phyloP scores from a whole-genome alignment of 495 filamentous ascomycete genomes.

The Parachaetomium inaequale region DNA sequence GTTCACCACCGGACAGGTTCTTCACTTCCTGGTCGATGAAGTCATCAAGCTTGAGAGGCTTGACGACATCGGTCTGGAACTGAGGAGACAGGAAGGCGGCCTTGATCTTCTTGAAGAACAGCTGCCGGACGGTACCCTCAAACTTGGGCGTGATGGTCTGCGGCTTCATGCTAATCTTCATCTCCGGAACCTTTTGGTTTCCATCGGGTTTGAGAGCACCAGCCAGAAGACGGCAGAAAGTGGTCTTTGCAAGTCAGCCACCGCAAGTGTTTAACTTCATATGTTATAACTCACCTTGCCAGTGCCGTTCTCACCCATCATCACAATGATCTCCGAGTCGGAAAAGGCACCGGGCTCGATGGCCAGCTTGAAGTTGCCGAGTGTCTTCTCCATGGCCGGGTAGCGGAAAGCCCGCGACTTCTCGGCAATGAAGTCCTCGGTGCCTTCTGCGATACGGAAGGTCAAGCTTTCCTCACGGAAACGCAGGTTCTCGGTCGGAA shows the following conservation, averaged over 20 bases:
- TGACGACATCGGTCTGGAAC: conserved; percentile 99
- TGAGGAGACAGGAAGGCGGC: conserved; percentile 91
- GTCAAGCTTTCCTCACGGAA: conserved; percentile 96
- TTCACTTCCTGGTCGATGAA: conserved; percentile 99
- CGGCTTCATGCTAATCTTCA: conserved; percentile 99
- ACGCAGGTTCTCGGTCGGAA: conserved; percentile 95
- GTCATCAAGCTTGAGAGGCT: conserved; percentile 94
- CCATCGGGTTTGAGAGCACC: conserved; percentile 88
- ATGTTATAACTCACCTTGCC: conserved; percentile 23
- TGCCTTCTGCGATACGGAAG: conserved; percentile 90
- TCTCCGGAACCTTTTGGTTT: conserved; percentile 68
- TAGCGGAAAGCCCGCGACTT: conserved; percentile 81
- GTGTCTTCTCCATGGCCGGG: conserved; percentile 87
- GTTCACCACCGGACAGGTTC: conserved; percentile 96
- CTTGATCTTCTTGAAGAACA: conserved; percentile 79
- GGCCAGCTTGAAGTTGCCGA: conserved; percentile 81
- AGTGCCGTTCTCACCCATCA: conserved; percentile 99
- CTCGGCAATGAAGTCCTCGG: conserved; percentile 85
- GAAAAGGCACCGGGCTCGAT: conserved; percentile 86
- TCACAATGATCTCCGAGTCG: conserved; percentile 96
- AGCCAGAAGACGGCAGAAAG: conserved; percentile 93
- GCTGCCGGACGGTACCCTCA: conserved; percentile 86
- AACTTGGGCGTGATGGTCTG: conserved; percentile 99
- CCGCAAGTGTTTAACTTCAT: neutral
- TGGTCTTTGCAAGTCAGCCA: conserved; percentile 82